phyloP scores from a whole-genome alignment of 2,329 filamentous ascomycete species.

The Colletotrichum nymphaeae region DNA sequence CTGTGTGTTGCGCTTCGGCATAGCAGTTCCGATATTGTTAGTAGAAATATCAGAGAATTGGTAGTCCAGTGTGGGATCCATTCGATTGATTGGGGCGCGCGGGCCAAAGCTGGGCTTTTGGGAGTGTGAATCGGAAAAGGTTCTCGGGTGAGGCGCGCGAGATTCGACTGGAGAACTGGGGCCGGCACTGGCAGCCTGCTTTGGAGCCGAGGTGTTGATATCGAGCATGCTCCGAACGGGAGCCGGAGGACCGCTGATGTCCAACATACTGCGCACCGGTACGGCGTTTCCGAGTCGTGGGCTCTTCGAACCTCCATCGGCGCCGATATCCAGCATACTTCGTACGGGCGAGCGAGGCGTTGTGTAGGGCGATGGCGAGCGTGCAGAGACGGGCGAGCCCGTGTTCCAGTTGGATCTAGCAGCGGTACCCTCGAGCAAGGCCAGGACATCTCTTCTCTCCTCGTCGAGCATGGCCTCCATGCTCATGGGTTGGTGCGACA shows the following conservation, averaged over 20 bases:
- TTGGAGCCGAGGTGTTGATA: constrained; percentile 50
- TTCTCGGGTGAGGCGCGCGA: constrained; percentile 56
- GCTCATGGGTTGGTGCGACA: constrained; percentile 69
- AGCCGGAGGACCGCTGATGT: constrained; percentile 59
- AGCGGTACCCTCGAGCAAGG: constrained; percentile 69
- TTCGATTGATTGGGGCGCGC: constrained; percentile 40
- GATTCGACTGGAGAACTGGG: constrained; percentile 59
- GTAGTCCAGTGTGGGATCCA: constrained; percentile 59
- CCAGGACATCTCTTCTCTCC: constrained; percentile 79
- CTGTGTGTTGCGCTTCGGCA: constrained; percentile 65
- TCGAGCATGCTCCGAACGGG: constrained; percentile 66
- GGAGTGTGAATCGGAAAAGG: constrained; percentile 64
- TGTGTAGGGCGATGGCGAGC: constrained; percentile 65
- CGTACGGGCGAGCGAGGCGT: constrained; percentile 74
- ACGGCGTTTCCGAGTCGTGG: constrained; percentile 51
- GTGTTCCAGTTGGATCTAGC: constrained; percentile 43
- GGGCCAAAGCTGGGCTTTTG: constrained; percentile 59
- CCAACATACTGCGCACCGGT: constrained; percentile 75
- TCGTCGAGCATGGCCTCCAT: constrained; percentile 82
- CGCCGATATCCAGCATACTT: constrained; percentile 73
- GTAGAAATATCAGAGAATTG: constrained; percentile 71
- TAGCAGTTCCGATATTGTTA: constrained; percentile 58
- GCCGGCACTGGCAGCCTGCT: constrained; percentile 51
- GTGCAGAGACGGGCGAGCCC: constrained; percentile 46
- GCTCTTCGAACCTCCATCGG: constrained; percentile 50